Base-by-base conservation (phyloP, 306 rosid species). In the Dicorynia guianensis region DNA sequence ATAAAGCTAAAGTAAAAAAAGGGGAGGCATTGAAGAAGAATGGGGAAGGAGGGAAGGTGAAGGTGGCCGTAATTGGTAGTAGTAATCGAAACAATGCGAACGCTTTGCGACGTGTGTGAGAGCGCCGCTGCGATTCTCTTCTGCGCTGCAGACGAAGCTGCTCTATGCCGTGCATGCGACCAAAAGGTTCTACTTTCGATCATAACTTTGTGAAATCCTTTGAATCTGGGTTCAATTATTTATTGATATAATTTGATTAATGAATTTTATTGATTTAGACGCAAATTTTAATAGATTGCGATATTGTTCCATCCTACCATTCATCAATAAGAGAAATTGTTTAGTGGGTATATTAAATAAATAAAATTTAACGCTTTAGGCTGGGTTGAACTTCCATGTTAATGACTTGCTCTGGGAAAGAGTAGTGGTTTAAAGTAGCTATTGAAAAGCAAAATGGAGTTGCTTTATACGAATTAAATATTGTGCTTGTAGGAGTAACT, bases 141-240 rank as follows among this genome's bases (percentile, higher is more conserved):
- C 79, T 85, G 88, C 68, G 83, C 88, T 0, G 88, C 88, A 11
- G 88, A 81, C 19, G 86, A 81, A 79, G 88, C 88, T 46, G 76
- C 88, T 75, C 82, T 85, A 11, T 85, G 88, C 86, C 76, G 40
- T 66, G 63, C 86, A 55, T 85, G 88, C 68, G 88, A 85, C 30
- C 76, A 78, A 8, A 85, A 85, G 88, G 88, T 85, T 69, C 14
- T 36, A 6, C 15, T 47, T n/a, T 53, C 7, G 18, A 35, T 69
- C 42, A 17, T 52, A 17, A 8, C 20, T 66, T 46, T 12, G 11
- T 46, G 46, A 5, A 40, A 8, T 40, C 10, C 46, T 25, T 3
- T 8, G 1, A 14, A 47, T 50, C 10, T 49, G 33, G 3, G 11
- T 68, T 50, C 44, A 5, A 20, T 5, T 67, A 47, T 9, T 50